These are phyloP conservation scores for Trichoderma aggressivum DNA, from an alignment of 2,329 filamentous ascomycete species.

Conservation along the genomic window DNA sequence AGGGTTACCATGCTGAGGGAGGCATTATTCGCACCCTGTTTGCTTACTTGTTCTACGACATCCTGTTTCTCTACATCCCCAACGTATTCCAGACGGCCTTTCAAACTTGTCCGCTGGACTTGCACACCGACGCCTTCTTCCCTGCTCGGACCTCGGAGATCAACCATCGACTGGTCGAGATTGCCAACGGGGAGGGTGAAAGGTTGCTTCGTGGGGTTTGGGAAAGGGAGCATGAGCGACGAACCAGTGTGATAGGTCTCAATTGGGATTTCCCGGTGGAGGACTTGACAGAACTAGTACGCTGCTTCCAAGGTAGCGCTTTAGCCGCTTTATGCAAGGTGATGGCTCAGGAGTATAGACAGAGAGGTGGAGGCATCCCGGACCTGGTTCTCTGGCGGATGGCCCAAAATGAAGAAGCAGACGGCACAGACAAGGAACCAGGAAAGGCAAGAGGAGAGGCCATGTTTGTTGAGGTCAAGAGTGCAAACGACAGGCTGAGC, in stretches of 20 bases:
- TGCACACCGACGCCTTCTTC: constrained; percentile 92
- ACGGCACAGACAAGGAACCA: constrained; percentile 24
- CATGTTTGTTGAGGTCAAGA: constrained; percentile 78
- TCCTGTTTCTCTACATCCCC: constrained; percentile 87
- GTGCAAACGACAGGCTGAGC: constrained; percentile 86
- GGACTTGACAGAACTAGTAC: constrained; percentile 75
- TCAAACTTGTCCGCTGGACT: constrained; percentile 88
- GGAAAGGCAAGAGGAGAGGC: constrained; percentile 52
- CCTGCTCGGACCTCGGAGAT: constrained; percentile 82
- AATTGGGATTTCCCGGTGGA: constrained; percentile 82
- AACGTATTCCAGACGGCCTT: constrained; percentile 97
- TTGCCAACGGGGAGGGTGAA: constrained; percentile 76
- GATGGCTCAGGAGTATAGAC: constrained; percentile 89
- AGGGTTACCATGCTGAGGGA: constrained; percentile 91
- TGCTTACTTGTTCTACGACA: constrained; percentile 87
- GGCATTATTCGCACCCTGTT: constrained; percentile 90
- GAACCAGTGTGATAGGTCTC: constrained; percentile 85
- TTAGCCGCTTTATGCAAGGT: constrained; percentile 86
- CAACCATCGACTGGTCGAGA: constrained; percentile 79
- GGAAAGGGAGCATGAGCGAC: constrained; percentile 61
- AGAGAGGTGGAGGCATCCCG: constrained; percentile 81
- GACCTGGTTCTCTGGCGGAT: constrained; percentile 85
- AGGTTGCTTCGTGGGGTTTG: constrained; percentile 66
- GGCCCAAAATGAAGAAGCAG: constrained; percentile 23
- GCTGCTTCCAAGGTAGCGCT: constrained; percentile 75